phyloP scores from a whole-genome alignment of 164 flowering plant species.

The Vitis riparia region DNA sequence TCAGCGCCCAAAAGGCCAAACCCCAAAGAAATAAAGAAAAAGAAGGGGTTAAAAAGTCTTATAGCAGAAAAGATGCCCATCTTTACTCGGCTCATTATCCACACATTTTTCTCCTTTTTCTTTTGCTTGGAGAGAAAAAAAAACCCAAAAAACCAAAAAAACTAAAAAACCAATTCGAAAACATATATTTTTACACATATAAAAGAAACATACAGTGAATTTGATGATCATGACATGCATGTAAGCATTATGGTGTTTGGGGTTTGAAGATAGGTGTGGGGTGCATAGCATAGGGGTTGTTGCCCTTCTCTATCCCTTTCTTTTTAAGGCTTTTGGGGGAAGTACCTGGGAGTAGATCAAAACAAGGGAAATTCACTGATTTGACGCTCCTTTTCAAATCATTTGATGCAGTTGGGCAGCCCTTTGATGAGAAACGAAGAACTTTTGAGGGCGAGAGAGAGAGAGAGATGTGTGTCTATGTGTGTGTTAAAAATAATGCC shows the following conservation, averaged over 20 bases:
- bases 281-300: background rate
- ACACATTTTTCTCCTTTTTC: slow-evolving; percentile 14
- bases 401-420: slow-evolving; percentile 43
- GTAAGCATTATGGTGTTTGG: too few relatives aligned
- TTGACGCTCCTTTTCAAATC: slow-evolving; percentile 65
- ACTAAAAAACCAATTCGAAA: too few relatives aligned
- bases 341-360: slow-evolving; percentile 58
- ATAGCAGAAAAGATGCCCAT: slow-evolving; percentile 56
- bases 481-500: slow-evolving; percentile 14
- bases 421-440: slow-evolving; percentile 21
- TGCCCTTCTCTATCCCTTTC: slow-evolving; percentile 16
- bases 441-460: slow-evolving; percentile 11
- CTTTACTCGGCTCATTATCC: slow-evolving; percentile 54
- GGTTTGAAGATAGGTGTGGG: too few relatives aligned
- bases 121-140: background rate
- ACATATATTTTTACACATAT: too few relatives aligned
- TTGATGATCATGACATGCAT: too few relatives aligned
- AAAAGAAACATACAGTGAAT: too few relatives aligned
- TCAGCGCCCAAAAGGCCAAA: slow-evolving; percentile 34
- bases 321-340: slow-evolving; percentile 10
- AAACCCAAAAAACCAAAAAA: too few relatives aligned
- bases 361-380: slow-evolving; percentile 47
- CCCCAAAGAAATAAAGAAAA: slow-evolving; percentile 13
- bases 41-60: slow-evolving; percentile 40
- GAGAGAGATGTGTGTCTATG: slow-evolving; percentile 15